phyloP scores from a whole-genome alignment of 2,329 filamentous ascomycete genomes.

The Pseudocercospora crystallina region DNA sequence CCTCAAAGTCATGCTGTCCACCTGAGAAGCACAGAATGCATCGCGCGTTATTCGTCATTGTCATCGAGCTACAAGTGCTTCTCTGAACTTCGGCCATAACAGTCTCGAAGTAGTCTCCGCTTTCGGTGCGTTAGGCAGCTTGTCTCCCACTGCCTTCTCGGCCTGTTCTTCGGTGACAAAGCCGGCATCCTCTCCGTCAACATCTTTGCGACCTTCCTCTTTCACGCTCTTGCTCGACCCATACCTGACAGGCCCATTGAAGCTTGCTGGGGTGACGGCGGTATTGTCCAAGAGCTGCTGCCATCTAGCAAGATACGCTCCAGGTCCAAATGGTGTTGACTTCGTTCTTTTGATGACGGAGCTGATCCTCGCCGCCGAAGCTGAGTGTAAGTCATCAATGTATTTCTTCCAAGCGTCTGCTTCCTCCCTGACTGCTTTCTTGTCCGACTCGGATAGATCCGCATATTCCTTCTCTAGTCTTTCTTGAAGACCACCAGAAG shows the following conservation, averaged over 20 bases:
- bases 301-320: slow-evolving; percentile 72
- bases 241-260: slow-evolving; percentile 53
- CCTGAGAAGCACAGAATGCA: too few relatives aligned
- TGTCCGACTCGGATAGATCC: slow-evolving; percentile 50
- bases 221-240: slow-evolving; percentile 37
- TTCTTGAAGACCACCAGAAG: slow-evolving; percentile 45
- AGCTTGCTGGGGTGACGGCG: slow-evolving; percentile 61
- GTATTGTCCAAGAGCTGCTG: slow-evolving; percentile 70
- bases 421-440: slow-evolving; percentile 48
- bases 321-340: slow-evolving; percentile 60
- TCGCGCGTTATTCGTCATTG: neutral
- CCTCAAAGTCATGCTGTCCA: slow-evolving; percentile 1
- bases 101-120: slow-evolving; percentile 33
- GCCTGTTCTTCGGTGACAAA: slow-evolving; percentile 29
- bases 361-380: slow-evolving; percentile 58
- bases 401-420: slow-evolving; percentile 64
- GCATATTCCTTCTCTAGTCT: slow-evolving; percentile 44
- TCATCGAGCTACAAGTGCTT: slow-evolving; percentile 26
- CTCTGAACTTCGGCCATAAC: slow-evolving; percentile 35
- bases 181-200: slow-evolving; percentile 32
- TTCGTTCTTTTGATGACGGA: slow-evolving; percentile 50
- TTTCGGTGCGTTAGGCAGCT: slow-evolving; percentile 32
- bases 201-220: slow-evolving; percentile 37
- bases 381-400: slow-evolving; percentile 54
- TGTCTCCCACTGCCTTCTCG: slow-evolving; percentile 31